Conservation (phyloP, 2,329 filamentous ascomycete genomes). For the Harringtonia lauricola region DNA sequence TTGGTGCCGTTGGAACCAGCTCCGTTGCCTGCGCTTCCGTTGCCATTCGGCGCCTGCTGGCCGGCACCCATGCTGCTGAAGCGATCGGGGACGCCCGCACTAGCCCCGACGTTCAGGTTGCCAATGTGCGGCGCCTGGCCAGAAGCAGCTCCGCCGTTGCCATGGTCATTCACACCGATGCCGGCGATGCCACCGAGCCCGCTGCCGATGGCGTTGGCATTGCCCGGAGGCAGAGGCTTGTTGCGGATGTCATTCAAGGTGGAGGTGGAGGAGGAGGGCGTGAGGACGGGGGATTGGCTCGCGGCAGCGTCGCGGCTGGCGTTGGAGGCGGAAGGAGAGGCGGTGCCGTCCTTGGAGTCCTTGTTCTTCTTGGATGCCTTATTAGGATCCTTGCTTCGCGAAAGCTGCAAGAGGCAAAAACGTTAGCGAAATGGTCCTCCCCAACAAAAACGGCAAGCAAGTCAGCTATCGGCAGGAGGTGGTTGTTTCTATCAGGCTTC, state of each 20-base stretch:
- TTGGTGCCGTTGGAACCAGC: conserved; percentile 35
- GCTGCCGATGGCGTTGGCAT: conserved; percentile 27
- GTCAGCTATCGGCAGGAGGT: not conserved
- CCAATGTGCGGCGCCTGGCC: conserved; percentile 28
- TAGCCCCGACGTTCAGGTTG: conserved; percentile 18
- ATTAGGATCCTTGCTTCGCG: conserved; percentile 74
- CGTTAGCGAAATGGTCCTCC: not conserved
- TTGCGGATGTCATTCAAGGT: conserved; percentile 76
- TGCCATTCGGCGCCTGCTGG: conserved; percentile 35
- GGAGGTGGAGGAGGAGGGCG: conserved; percentile 82
- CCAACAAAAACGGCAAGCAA: too few species aligned
- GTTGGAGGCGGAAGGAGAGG: conserved; percentile 60
- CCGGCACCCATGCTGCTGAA: conserved; percentile 22
- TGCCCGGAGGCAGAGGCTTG: conserved; percentile 60
- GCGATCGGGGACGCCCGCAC: conserved; percentile 23
- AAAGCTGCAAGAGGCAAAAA: conserved; percentile 51
- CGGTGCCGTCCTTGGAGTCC: conserved; percentile 63
- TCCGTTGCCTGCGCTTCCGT: not conserved
- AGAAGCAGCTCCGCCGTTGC: conserved; percentile 7
- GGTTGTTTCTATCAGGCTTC: not conserved
- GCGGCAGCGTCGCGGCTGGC: conserved; percentile 34
- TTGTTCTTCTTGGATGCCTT: conserved; percentile 74
- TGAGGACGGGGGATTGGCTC: conserved; percentile 53
- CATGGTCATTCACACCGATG: conserved; percentile 1
- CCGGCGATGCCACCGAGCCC: conserved; percentile 24